phyloP scores from a whole-genome alignment of 2,329 filamentous ascomycete species.

The Fusarium sp. region DNA sequence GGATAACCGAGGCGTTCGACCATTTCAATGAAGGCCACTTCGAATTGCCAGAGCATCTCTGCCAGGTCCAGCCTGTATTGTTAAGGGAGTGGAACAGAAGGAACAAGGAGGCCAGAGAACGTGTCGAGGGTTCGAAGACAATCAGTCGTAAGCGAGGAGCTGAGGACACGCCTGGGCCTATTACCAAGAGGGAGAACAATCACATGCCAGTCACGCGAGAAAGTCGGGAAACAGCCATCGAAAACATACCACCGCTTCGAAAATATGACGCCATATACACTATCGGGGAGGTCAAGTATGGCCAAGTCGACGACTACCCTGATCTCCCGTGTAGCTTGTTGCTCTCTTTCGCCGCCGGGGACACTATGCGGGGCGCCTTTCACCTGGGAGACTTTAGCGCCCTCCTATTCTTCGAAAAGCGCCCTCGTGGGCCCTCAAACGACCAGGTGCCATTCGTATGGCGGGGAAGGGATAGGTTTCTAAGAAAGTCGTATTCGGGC shows the following conservation, averaged over 20 bases:
- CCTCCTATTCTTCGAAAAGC: neutral
- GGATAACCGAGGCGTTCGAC: neutral
- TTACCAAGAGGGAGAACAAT: neutral
- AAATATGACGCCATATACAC: neutral
- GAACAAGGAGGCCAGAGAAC: neutral
- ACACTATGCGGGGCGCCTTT: neutral
- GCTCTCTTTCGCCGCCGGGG: neutral
- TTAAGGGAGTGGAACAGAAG: neutral
- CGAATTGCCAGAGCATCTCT: neutral
- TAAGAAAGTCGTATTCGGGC: neutral
- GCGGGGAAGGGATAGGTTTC: neutral
- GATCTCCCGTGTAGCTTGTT: neutral
- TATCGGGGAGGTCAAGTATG: neutral
- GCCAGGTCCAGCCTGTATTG: neutral
- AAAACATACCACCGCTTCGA: neutral
- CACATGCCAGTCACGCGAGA: neutral
- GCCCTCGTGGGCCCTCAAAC: neutral
- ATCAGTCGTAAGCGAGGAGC: neutral
- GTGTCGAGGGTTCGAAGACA: neutral
- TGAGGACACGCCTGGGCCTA: neutral
- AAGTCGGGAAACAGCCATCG: neutral
- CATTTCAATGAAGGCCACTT: neutral
- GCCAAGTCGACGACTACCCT: neutral
- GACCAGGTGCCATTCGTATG: neutral
- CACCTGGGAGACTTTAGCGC: neutral